A percentile compares a stretch with the other conserved stretches of the same genome.
These are phyloP conservation scores for Craterostigma plantagineum DNA, from an alignment of 257 asterid species.

Conservation along the genomic window DNA sequence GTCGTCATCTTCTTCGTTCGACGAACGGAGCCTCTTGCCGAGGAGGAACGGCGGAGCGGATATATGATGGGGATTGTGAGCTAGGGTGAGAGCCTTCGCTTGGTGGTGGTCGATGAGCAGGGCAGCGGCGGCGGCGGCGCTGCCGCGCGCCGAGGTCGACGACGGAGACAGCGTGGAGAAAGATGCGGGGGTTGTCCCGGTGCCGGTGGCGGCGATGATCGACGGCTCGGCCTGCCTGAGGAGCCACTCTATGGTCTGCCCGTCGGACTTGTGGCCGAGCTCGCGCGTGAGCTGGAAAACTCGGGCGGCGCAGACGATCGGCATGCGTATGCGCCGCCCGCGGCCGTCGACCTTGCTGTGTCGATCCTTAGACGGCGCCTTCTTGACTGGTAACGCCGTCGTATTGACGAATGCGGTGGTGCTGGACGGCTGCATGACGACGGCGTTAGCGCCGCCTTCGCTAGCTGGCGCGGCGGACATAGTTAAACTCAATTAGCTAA, in stretches of 20 bases:
- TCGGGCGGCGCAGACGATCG: constrained; percentile 89
- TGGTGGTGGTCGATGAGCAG: too few species aligned
- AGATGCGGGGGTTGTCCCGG: constrained; percentile 80
- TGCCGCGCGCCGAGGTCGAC: constrained; percentile 17
- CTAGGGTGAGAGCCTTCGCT: constrained; percentile 34
- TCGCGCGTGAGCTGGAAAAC: constrained; percentile 90
- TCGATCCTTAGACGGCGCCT: constrained; percentile 89
- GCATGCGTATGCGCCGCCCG: constrained; percentile 95
- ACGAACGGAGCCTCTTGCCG: constrained; percentile 69
- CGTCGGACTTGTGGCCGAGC: constrained; percentile 88
- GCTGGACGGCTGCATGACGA: constrained; percentile 5
- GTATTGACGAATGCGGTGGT: constrained; percentile 13
- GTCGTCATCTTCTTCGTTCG: constrained; percentile 27
- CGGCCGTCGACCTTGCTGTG: constrained; percentile 96
- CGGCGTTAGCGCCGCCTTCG: too few species aligned
- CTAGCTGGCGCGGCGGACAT: too few species aligned
- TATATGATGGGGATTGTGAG: constrained; percentile 34
- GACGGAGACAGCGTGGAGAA: constrained; percentile 48
- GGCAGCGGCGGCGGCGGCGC: too few species aligned
- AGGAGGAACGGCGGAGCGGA: constrained; percentile 31
- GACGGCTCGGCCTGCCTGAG: constrained; percentile 96
- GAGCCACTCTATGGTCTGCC: constrained; percentile 92
- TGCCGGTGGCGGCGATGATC: constrained; percentile 85
- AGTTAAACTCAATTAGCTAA: too few species aligned
- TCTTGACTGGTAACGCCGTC: constrained; percentile 29